phyloP scores from a whole-genome alignment of 169 alveolate species.

The Eimeria sp. region DNA sequence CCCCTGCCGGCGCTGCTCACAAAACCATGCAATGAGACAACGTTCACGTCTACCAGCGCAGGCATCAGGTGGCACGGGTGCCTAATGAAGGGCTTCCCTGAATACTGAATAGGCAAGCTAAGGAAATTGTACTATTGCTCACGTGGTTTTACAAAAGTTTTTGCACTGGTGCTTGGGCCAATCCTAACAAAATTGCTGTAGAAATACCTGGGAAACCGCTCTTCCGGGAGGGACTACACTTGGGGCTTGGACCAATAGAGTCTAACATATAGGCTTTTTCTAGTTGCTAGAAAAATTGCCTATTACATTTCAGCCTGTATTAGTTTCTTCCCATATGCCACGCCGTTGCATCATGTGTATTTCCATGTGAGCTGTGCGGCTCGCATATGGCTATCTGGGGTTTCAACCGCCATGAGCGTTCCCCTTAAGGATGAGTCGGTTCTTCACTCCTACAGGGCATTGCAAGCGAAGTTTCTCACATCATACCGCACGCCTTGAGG shows the following conservation, averaged over 20 bases:
- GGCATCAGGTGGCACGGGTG: neutral
- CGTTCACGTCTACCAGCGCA: neutral
- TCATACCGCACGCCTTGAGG: neutral
- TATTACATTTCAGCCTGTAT: neutral
- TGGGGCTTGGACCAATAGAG: slow-evolving; percentile 23
- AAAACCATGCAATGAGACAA: neutral
- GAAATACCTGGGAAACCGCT: neutral
- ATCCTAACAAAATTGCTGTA: neutral
- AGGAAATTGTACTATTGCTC: neutral
- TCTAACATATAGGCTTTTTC: too few relatives aligned
- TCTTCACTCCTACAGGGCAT: neutral
- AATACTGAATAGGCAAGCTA: neutral
- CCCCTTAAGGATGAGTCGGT: neutral
- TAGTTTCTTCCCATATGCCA: neutral
- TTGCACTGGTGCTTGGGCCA: neutral
- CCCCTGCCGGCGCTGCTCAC: neutral
- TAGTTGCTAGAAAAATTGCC: too few relatives aligned
- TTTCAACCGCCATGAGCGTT: neutral
- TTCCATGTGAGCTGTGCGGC: neutral
- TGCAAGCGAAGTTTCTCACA: neutral
- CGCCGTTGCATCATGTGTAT: neutral
- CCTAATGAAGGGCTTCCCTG: neutral
- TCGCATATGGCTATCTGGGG: neutral
- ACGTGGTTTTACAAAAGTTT: neutral
- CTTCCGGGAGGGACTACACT: neutral